Base-by-base conservation (phyloP, 352 stramenopile species). In the Hyaloperonospora arabidopsidis region DNA sequence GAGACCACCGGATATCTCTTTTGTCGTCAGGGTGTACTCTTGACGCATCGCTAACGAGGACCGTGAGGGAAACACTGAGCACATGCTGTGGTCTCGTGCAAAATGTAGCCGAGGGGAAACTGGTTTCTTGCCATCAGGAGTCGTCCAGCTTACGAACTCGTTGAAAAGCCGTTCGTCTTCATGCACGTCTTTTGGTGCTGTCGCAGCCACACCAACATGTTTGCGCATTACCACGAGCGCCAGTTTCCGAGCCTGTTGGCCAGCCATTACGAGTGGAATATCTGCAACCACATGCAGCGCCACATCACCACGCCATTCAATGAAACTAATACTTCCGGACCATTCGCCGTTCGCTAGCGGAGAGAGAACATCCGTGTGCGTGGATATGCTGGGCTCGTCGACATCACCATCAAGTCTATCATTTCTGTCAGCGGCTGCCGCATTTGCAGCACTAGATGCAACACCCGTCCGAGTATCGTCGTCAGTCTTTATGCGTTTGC, bases 101-200 rank as follows among this genome's bases (percentile, higher is more conserved):
- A 92, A 94, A 49, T 89, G 80, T 5, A 90, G 66, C 8, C 85
- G 65, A 0, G 79, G 81, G 5, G 73, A 67, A 56, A 94, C 86
- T 15, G 72, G 65, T 34, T 88, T 89, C 53, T 72, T 74, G 3
- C 72, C 63, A 38, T 89, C 79, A 0, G 72, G 64, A 2, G 68
- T 57, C n/a, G 64, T 75, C 81, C 79, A 90, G 52, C 73, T 89
- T 46, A 92, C 78, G 45, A 94, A 90, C 48, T 92, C 77, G 48
- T 92, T 92, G 41, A 92, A 94, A 10, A 75, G 49, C 38, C 84
- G 87, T 47, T 94, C 81, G 11, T 93, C 79, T 59, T 90, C 79
- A 23, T 79, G 61, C 0, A 63, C 23, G 45, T 82, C 72, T 51
- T 60, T 72, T 2, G 54, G 19, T n/a, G 58, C 46, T 38, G 48